Base-by-base conservation (phyloP, 1,139 yeast genomes). In the Nakaseomyces uthaithaninus region DNA sequence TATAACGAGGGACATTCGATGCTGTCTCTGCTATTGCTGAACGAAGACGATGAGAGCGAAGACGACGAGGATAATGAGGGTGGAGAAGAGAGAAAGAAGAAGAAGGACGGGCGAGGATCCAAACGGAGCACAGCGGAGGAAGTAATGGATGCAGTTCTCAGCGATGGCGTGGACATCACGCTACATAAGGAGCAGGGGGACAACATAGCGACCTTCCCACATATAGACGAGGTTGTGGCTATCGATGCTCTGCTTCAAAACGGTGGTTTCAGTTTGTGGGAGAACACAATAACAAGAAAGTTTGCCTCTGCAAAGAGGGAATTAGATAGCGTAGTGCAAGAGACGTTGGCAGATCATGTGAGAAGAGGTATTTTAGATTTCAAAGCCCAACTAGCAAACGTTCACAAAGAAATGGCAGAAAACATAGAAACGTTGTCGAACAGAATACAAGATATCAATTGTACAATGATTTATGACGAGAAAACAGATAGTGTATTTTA, bases 401-500 rank as follows among this genome's bases (percentile, higher is more conserved):
- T 31, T 4, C 25, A 20, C 9, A 12, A 3, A 5, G 35, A 31
- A n/a, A 31, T 31, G 35, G 18, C 8, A 12, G 35, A 19, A 20
- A 11, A 19, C 17, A 31, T 31, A 5, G 24, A 12, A n/a, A 20
- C 16, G 4, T 17, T 31, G 4, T 19, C 24, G 10, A 11, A 31
- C 4, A 31, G 25, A 7, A 20, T 31, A 10, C 35, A 31, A 17
- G 25, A 31, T 17, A 31, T 31, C 11, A 31, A 31, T 25, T 31
- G 35, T 11, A 31, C 35, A 3, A 31, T 31, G 35, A 31, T 19
- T 19, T 31, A 31, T 12, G 35, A 31, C 18, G 25, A 31, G 14
- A 31, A 31, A 16, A 31, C 35, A 15, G 35, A 31, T 25, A 31
- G 35, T n/a, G 35, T 31, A n/a, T 31, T 31, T n/a, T 31, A 31